phyloP scores from a whole-genome alignment of 306 rosid species.

The Vigna hirtella region DNA sequence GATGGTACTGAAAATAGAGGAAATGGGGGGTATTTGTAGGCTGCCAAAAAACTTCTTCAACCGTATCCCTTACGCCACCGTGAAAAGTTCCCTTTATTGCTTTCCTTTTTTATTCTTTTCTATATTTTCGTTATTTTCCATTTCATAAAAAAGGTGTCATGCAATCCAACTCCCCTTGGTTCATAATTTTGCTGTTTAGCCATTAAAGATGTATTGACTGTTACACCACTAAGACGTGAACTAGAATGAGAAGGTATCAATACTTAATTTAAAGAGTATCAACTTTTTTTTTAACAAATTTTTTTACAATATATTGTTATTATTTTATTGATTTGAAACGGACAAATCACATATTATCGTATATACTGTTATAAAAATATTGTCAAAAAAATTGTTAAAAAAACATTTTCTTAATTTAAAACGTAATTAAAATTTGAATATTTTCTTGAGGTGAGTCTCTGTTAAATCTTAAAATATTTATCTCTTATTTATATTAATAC shows the following conservation, averaged over 20 bases:
- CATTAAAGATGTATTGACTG: not conserved
- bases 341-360: too few species aligned
- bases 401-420: too few species aligned
- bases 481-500: too few species aligned
- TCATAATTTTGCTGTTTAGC: slow-evolving; percentile 13
- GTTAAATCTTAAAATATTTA: too few species aligned
- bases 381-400: too few species aligned
- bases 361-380: too few species aligned
- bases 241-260: not conserved
- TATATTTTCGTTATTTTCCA: not conserved
- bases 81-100: slow-evolving; percentile 45
- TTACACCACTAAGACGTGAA: not conserved
- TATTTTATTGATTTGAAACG: too few species aligned
- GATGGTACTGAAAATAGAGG: slow-evolving; percentile 51
- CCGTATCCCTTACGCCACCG: slow-evolving; percentile 62
- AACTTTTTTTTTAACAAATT: too few species aligned
- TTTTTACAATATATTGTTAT: too few species aligned
- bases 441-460: too few species aligned
- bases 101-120: slow-evolving; percentile 18
- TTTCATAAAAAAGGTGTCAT: not conserved
- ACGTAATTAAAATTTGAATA: too few species aligned
- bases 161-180: not conserved
- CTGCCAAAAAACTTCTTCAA: slow-evolving; percentile 55
- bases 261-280: not conserved
- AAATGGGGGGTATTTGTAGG: slow-evolving; percentile 75